phyloP scores from a whole-genome alignment of 176 grass and related monocot species.

The Neostapfia colusana region DNA sequence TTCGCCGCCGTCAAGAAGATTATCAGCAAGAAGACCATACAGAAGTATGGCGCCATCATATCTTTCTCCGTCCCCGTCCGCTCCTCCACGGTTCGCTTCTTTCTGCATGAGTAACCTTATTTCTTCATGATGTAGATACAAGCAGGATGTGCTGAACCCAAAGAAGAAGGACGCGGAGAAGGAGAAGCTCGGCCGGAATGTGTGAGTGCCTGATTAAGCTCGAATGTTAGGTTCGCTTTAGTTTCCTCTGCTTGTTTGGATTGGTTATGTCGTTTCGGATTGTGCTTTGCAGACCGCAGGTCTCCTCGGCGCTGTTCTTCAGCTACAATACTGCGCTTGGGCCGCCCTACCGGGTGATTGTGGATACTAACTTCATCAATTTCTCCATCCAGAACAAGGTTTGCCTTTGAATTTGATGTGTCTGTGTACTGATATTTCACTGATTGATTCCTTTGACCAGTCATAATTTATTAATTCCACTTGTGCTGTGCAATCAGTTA shows the following conservation, averaged over 20 bases:
- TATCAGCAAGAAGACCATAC: constrained; percentile 76
- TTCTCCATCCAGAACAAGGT: constrained; percentile 98
- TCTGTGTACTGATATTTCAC: neutral
- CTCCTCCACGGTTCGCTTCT: neutral
- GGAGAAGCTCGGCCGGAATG: constrained; percentile 79
- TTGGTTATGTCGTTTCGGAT: neutral
- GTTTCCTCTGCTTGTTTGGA: neutral
- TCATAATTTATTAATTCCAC: too few species aligned
- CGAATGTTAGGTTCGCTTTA: neutral
- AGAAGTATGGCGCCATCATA: constrained; percentile 50
- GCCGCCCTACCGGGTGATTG: constrained; percentile 87
- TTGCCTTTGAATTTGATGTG: neutral
- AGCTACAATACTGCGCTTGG: constrained; percentile 88
- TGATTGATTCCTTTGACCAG: neutral
- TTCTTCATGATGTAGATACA: constrained; percentile 37
- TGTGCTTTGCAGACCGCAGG: constrained; percentile 45
- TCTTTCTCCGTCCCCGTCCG: neutral
- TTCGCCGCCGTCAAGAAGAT: constrained; percentile 79
- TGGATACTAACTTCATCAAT: constrained; percentile 97
- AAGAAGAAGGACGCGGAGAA: constrained; percentile 67
- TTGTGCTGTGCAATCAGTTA: neutral
- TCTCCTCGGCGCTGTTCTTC: constrained; percentile 78
- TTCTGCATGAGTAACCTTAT: neutral
- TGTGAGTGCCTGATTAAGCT: constrained; percentile 45
- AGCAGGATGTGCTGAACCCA: constrained; percentile 78